Base-by-base conservation (phyloP, 768 basidiomycete genomes). In the Auriscalpium microsporum region DNA sequence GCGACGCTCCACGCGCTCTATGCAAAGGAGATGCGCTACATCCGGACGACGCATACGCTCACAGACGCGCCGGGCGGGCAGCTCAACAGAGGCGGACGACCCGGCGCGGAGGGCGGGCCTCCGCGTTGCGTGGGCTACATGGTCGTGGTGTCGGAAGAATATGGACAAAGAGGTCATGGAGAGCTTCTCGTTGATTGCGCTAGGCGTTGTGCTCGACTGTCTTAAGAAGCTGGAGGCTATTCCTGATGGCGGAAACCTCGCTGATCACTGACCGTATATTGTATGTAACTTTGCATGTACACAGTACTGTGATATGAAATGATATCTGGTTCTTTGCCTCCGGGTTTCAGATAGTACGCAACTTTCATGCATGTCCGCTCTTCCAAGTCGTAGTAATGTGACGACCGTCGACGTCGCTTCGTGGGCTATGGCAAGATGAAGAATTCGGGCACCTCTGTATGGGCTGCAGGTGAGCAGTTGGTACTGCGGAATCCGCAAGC, bases 31-130 rank as follows among this genome's bases (percentile, higher is more conserved):
- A 72, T 92, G 56, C 68, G 74, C 14, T 91, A 89, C 65, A 85
- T 89, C 53, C 80, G 83, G 57, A 69, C 75, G 14, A 84, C 84
- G 0, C 87, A 88, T 63, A 80, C 83, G 0, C 68, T 90, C 10
- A 80, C 84, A 8, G 76, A 78, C 52, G 69, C 73, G 9, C 75
- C 82, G 1, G 81, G 78, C 9, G 73, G 73, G 8, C 75, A 75
- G 34, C 73, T 92, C 36, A 10, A 7, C 10, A n/a, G 19, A 28
- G 17, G 38, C 40, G 45, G 54, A 54, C 42, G 10, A 10, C 1
- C 54, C 48, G 1, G 50, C 54, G n/a, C 56, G 78, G 23, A 61
- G 69, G 46, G 68, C 63, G 16, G 72, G 70, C 2, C 70, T 91
- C 34, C 68, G 71, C 50, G 67, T 71, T 49, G 83, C 80, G 1